phyloP scores from a whole-genome alignment of 2,329 filamentous ascomycete species.

The Salinomyces thailandicus region DNA sequence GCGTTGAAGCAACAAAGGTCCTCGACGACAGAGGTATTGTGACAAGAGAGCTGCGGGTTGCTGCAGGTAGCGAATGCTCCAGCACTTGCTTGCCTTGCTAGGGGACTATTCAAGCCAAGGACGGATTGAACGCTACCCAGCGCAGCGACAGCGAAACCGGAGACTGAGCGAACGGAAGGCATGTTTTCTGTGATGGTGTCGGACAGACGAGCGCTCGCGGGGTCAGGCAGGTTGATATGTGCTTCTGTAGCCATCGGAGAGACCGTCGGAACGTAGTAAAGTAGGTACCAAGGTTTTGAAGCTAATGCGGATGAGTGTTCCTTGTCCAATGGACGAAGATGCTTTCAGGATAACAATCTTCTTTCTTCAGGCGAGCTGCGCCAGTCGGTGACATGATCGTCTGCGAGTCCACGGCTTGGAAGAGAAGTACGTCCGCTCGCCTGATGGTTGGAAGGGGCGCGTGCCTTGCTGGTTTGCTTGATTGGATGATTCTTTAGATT shows the following conservation, averaged over 20 bases:
- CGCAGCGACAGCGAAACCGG: constrained; percentile 19
- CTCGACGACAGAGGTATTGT: constrained; percentile 48
- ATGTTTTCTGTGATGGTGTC: constrained; percentile 13
- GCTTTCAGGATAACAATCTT: too few relatives aligned
- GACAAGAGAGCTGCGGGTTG: constrained; percentile 48
- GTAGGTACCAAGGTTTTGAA: too few relatives aligned
- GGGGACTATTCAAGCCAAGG: constrained; percentile 14
- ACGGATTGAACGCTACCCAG: constrained; percentile 19
- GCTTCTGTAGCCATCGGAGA: not conserved
- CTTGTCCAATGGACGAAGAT: too few relatives aligned
- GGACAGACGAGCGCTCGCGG: not conserved
- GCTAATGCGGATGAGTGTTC: too few relatives aligned
- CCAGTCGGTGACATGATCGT: too few relatives aligned
- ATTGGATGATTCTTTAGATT: too few relatives aligned
- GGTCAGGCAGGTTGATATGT: not conserved
- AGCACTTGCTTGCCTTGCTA: constrained; percentile 4
- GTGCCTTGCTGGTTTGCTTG: too few relatives aligned
- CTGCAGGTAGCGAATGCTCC: constrained; percentile 22
- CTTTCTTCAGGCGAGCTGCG: too few relatives aligned
- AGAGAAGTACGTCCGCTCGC: too few relatives aligned
- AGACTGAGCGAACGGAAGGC: constrained; percentile 20
- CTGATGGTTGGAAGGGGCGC: too few relatives aligned
- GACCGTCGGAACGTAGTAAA: too few relatives aligned
- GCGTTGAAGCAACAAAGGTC: constrained; percentile 67
- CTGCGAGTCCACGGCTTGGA: too few relatives aligned